Evolutionary conservation across 495 filamentous ascomycete species (phyloP).

Genomic region (Podospora anserina): DNA sequence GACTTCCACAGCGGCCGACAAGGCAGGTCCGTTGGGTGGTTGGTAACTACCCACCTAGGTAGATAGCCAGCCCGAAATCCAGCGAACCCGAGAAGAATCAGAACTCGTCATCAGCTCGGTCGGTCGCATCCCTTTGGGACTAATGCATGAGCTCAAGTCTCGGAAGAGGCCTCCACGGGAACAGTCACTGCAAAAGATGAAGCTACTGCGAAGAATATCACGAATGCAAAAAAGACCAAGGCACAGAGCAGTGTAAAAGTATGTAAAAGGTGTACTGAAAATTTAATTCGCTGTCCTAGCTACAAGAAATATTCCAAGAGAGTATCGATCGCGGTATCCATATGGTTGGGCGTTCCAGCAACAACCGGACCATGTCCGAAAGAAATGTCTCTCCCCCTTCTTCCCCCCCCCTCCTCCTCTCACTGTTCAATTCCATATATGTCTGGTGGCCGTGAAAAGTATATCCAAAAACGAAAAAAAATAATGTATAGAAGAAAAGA

Average conservation of each 20-base stretch:
- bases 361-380: neutral
- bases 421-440: neutral
- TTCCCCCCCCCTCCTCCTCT: neutral
- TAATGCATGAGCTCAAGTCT: neutral
- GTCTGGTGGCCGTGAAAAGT: neutral
- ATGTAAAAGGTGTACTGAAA: neutral
- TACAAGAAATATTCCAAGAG: constrained; percentile 3
- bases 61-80: no score
- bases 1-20: neutral
- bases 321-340: neutral
- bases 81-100: neutral
- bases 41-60: neutral
- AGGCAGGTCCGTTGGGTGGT: neutral
- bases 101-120: neutral
- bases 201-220: neutral
- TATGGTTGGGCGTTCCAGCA: constrained; percentile 8
- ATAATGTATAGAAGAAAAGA: neutral
- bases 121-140: neutral
- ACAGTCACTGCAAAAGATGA: neutral
- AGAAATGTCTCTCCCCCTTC: neutral
- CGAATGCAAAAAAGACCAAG: neutral
- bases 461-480: neutral
- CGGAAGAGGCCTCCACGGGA: neutral
- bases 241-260: neutral
- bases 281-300: constrained; percentile 1